Evolutionary conservation across 2,329 filamentous ascomycete species (phyloP).

Genomic region (Apiospora rasikravindrae): DNA sequence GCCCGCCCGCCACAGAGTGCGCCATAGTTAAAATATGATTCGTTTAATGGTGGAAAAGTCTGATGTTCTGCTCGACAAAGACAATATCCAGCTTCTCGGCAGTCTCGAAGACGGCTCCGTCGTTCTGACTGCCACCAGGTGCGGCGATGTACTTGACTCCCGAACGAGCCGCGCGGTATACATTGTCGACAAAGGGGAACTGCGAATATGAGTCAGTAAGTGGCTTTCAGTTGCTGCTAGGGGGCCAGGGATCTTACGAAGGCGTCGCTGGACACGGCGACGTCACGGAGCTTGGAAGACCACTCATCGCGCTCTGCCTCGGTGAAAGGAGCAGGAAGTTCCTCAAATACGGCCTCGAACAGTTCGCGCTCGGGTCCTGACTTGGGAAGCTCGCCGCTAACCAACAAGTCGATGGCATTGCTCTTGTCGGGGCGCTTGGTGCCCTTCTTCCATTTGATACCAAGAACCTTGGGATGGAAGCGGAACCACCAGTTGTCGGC

Average conservation of each 20-base stretch:
- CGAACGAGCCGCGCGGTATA: slow-evolving; percentile 87
- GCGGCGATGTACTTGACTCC: slow-evolving; percentile 97
- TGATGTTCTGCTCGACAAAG: slow-evolving; percentile 92
- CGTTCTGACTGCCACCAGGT: slow-evolving; percentile 88
- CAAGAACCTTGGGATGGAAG: slow-evolving; percentile 88
- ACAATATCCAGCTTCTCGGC: slow-evolving; percentile 91
- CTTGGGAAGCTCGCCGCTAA: slow-evolving; percentile 86
- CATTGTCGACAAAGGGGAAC: slow-evolving; percentile 99
- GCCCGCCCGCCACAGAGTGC: neutral
- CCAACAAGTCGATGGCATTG: slow-evolving; percentile 95
- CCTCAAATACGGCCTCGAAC: slow-evolving; percentile 89
- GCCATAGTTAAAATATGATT: neutral
- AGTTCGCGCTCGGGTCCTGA: slow-evolving; percentile 81
- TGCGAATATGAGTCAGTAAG: slow-evolving; percentile 37
- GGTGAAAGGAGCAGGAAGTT: slow-evolving; percentile 83
- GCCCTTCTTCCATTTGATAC: slow-evolving; percentile 96
- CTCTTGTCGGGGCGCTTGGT: slow-evolving; percentile 97
- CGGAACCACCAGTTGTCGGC: slow-evolving; percentile 99
- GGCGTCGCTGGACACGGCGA: slow-evolving; percentile 90
- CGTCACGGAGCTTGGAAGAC: slow-evolving; percentile 80
- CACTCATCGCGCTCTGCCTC: slow-evolving; percentile 84
- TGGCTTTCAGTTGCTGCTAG: neutral
- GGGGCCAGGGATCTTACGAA: slow-evolving; percentile 67
- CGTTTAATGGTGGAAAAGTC: slow-evolving; percentile 92
- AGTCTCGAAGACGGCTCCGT: slow-evolving; percentile 80